phyloP scores from a whole-genome alignment of 805 yeast genomes.

The Cephaloascus albidus region DNA sequence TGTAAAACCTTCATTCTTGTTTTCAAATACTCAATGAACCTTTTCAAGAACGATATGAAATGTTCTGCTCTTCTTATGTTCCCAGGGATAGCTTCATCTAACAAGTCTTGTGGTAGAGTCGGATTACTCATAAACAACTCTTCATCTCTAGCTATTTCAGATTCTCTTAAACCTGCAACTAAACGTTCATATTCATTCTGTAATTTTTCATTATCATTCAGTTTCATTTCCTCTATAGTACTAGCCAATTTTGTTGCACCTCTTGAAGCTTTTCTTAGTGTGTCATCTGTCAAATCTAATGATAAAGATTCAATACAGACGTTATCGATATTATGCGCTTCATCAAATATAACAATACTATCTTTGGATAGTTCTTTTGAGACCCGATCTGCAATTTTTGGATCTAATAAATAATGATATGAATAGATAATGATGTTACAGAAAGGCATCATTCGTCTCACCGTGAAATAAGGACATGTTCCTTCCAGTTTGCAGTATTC shows the following conservation, averaged over 20 bases:
- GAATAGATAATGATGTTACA: slow-evolving; percentile 95
- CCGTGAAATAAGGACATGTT: slow-evolving; percentile 95
- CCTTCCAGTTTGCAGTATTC: slow-evolving; percentile 70
- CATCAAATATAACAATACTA: slow-evolving; percentile 91
- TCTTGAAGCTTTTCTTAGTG: slow-evolving; percentile 73
- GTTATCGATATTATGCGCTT: slow-evolving; percentile 97
- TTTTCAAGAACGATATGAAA: slow-evolving; percentile 83
- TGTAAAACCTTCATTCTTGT: slow-evolving; percentile 97
- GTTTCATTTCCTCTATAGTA: slow-evolving; percentile 79
- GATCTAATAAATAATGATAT: slow-evolving; percentile 92
- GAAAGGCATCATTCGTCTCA: slow-evolving; percentile 92
- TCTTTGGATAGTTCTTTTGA: slow-evolving; percentile 88
- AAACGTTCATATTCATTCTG: slow-evolving; percentile 87
- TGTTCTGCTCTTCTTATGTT: slow-evolving; percentile 96
- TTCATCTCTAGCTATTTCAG: slow-evolving; percentile 56
- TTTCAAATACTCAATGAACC: slow-evolving; percentile 89
- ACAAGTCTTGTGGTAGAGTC: slow-evolving; percentile 71
- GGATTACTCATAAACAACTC: slow-evolving; percentile 83
- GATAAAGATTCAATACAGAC: slow-evolving; percentile 96
- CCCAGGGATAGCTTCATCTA: slow-evolving; percentile 94
- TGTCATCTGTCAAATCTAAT: slow-evolving; percentile 85
- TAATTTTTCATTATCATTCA: slow-evolving; percentile 71
- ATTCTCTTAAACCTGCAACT: slow-evolving; percentile 81
- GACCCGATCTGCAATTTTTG: slow-evolving; percentile 94
- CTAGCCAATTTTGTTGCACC: slow-evolving; percentile 77